phyloP scores from a whole-genome alignment of 257 asterid species.

The Solanum sejunctum region DNA sequence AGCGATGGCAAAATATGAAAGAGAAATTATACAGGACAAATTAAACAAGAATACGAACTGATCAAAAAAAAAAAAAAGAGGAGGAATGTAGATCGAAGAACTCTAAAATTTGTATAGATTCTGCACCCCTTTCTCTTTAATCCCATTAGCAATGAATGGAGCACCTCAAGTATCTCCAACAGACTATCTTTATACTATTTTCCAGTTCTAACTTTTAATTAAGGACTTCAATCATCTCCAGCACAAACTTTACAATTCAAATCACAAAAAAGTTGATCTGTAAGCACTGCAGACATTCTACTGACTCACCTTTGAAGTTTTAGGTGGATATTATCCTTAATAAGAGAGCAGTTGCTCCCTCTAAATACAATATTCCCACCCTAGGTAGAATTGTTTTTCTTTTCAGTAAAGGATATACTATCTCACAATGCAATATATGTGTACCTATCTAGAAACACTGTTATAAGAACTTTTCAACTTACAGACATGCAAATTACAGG shows the following conservation, averaged over 20 bases:
- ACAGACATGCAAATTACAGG: neutral
- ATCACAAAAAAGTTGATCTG: neutral
- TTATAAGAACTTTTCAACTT: neutral
- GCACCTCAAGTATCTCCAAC: neutral
- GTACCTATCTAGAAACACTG: neutral
- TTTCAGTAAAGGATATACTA: neutral
- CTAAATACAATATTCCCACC: neutral
- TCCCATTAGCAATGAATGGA: neutral
- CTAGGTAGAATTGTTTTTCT: neutral
- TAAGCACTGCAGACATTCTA: neutral
- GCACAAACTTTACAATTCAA: neutral
- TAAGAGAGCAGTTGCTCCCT: neutral
- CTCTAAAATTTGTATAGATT: neutral
- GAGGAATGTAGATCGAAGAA: neutral
- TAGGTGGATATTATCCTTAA: neutral
- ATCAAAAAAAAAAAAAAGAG: neutral
- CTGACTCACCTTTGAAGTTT: neutral
- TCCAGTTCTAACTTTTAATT: neutral
- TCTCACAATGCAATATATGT: neutral
- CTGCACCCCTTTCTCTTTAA: neutral
- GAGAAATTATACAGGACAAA: neutral
- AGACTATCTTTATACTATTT: neutral
- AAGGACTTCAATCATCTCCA: neutral
- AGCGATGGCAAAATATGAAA: neutral
- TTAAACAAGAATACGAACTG: neutral